Base-by-base conservation (phyloP, 2,329 filamentous ascomycete species). In the Dissoconium aciculare region DNA sequence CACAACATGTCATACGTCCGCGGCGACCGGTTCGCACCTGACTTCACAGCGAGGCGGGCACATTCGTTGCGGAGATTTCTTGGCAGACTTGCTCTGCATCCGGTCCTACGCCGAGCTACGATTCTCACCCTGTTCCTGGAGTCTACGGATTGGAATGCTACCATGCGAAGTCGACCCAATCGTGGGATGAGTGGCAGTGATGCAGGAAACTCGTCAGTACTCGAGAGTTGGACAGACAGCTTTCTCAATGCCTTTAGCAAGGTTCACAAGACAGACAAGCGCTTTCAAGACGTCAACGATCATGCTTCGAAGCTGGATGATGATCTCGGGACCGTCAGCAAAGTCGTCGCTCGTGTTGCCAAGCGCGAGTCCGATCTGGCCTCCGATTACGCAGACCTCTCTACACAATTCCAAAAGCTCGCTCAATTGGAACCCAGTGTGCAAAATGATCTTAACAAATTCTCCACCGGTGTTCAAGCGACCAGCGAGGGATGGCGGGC, bases 1-100 rank as follows among this genome's bases (percentile, higher is more conserved):
- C 87, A 95, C 65, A 91, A 91, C 59, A 93, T 98, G 81, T 84
- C 93, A 52, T 95, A 95, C 52, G 89, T 95, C 30, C 80, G 85
- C 19, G 89, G 89, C 45, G 87, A 95, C 62, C 78, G 89, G 40
- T 98, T 98, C 57, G 84, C 85, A 5, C 60, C 77, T 29, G 89
- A 95, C 58, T 98, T 98, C 54, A 98, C 84, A 17, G 67, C 74
- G 27, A 76, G 89, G 17, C 74, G 89, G 44, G 84, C 83, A 30
- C 79, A 85, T 63, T 94, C 85, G 3, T 67, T 98, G 31, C 78
- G 91, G 57, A 79, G 89, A 31, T 98, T 98, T 54, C 68, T 98
- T 27, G 73, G 78, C 49, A 79, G 89, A 4, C 64, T 94, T 34
- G 74, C 85, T 3, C 66, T 93, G 26, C 89, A 98, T 50, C 89